These are phyloP conservation scores for Nannochloris sp. DNA, from an alignment of 139 green algal species.

Conservation along the genomic window DNA sequence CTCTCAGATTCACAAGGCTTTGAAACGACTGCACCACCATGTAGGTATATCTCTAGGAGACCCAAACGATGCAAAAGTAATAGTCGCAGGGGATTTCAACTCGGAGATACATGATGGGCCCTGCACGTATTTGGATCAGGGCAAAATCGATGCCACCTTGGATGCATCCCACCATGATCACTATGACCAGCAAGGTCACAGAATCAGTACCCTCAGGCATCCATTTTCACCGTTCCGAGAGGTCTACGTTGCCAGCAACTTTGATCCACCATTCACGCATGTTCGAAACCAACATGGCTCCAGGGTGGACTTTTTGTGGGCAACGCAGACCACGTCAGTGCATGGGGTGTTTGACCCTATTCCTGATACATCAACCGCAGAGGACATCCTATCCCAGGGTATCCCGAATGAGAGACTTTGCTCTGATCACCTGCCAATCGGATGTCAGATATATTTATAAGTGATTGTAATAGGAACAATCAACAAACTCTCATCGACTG, in stretches of 20 bases:
- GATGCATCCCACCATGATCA: neutral
- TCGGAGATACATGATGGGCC: constrained; percentile 17
- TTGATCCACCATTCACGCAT: constrained; percentile 18
- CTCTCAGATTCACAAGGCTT: constrained; percentile 33
- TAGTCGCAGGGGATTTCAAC: constrained; percentile 49
- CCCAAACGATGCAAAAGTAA: constrained; percentile 11
- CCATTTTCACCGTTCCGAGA: constrained; percentile 34
- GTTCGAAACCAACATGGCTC: neutral
- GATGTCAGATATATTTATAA: constrained; percentile 7
- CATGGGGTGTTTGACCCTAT: constrained; percentile 4
- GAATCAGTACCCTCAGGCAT: constrained; percentile 23
- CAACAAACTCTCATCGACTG: too few species aligned
- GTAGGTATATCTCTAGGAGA: constrained; percentile 1
- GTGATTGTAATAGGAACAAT: too few species aligned
- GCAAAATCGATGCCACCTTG: constrained; percentile 33
- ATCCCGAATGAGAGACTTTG: constrained; percentile 39
- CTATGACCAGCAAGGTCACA: too few species aligned
- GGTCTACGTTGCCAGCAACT: constrained; percentile 15
- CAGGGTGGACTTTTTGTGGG: constrained; percentile 45
- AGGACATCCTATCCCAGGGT: constrained; percentile 9
- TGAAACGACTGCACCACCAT: constrained; percentile 35
- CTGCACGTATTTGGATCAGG: constrained; percentile 32
- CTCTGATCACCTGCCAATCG: constrained; percentile 44
- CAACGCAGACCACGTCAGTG: neutral
- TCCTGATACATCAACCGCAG: neutral